These are phyloP conservation scores for Pulveroboletus sp. DNA, from an alignment of 768 basidiomycete species.

Conservation along the genomic window DNA sequence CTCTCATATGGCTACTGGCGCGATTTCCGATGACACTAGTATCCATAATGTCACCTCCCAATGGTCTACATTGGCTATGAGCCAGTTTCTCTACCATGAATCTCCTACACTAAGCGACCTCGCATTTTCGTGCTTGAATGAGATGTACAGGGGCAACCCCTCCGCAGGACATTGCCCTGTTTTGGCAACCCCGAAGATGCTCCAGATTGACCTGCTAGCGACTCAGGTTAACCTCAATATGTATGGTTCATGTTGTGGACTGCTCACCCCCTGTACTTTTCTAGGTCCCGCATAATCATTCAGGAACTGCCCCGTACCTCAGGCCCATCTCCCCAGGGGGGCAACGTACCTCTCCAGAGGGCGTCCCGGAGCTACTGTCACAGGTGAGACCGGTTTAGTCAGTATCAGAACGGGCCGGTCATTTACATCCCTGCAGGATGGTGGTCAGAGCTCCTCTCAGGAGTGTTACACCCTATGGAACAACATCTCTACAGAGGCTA, in stretches of 20 bases:
- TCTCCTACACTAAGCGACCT: not conserved
- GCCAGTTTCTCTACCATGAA: not conserved
- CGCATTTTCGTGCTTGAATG: not conserved
- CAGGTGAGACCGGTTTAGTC: constrained; percentile 2
- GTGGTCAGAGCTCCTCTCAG: constrained; percentile 3
- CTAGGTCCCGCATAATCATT: not conserved
- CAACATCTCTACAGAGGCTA: constrained; percentile 1
- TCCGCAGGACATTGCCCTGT: not conserved
- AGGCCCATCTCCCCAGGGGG: not conserved
- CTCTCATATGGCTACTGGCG: too few species aligned
- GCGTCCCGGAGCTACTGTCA: not conserved
- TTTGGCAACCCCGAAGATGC: not conserved
- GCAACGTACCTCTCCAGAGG: not conserved
- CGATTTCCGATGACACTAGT: not conserved
- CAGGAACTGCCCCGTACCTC: not conserved
- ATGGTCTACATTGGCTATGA: not conserved
- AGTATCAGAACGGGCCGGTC: not conserved
- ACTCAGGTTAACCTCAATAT: not conserved
- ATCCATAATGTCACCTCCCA: not conserved
- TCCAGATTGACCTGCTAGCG: not conserved
- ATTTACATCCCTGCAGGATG: constrained; percentile 1
- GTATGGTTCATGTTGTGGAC: not conserved
- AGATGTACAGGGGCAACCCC: not conserved
- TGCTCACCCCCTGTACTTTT: not conserved
- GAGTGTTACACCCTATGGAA: constrained; percentile 19